Base-by-base conservation (phyloP, 352 stramenopile genomes). In the Discostella stelligera region DNA sequence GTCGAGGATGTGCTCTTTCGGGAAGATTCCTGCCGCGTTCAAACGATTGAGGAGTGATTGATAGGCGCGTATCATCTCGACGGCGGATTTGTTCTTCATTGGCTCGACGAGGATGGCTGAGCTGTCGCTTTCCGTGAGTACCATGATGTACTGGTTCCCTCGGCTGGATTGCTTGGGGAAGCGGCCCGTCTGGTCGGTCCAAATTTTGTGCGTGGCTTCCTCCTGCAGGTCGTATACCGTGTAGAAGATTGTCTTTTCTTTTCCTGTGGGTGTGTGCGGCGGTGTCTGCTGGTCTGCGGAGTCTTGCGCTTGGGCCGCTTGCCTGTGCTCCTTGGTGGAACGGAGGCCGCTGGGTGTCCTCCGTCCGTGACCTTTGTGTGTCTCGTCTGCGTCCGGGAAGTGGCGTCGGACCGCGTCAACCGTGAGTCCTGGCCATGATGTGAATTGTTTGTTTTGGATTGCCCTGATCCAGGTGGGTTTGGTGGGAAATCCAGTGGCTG, bases 81-180 rank as follows among this genome's bases (percentile, higher is more conserved):
- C 1, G 16, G 41, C 49, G 52, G 18, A 55, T 16, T 60, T 49
- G 39, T 66, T 80, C 37, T 32, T 32, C 7, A 84, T 67, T 46
- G 75, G 69, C 16, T 53, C 48, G 2, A 61, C 61, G 8, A 64
- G 37, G 39, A 86, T 84, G 27, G 37, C 46, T 61, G 82, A 79
- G 16, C 52, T 76, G 66, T 86, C 74, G 25, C 71, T 74, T 50
- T 81, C 66, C 20, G 78, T 79, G 0, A 83, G 14, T 14, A 86
- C 53, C n/a, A 83, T 56, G 7, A 84, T 60, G 39, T 86, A 79
- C 37, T 77, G n/a, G 41, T 77, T 64, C 0, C 77, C 71, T 46
- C 14, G 21, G 27, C 6, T 27, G 5, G 71, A 84, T 14, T 52
- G 25, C 9, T 64, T 52, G 52, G 56, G 66, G 23, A 80, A 77